A percentile compares a stretch with the other conserved stretches of the same genome.
These are phyloP conservation scores for Xylaria digitata DNA, from an alignment of 2,329 filamentous ascomycete species.

Conservation along the genomic window DNA sequence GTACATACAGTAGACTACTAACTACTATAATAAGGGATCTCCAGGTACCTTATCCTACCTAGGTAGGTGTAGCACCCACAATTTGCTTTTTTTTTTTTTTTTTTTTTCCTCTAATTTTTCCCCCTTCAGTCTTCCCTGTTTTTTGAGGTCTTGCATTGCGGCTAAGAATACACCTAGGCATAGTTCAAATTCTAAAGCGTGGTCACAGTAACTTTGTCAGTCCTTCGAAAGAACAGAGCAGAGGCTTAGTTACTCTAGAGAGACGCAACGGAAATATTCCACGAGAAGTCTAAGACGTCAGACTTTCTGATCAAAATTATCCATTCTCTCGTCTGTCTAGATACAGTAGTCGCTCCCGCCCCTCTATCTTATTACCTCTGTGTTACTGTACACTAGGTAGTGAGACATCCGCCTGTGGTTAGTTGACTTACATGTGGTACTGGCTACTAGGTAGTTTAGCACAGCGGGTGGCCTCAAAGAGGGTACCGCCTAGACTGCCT, in stretches of 20 bases:
- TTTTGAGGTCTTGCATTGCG: not conserved
- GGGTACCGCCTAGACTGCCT: constrained; percentile 6
- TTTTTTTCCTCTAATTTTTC: not conserved
- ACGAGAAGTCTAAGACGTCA: not conserved
- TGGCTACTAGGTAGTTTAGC: not conserved
- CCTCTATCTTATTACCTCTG: constrained; percentile 15
- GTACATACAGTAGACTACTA: not conserved
- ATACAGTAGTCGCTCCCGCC: not conserved
- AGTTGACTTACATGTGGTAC: constrained; percentile 4
- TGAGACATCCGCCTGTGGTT: constrained; percentile 20
- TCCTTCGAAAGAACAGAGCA: not conserved
- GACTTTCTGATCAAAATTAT: not conserved
- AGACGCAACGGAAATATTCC: not conserved
- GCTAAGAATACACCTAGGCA: not conserved
- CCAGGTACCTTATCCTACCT: constrained; percentile 10
- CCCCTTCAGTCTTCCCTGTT: not conserved
- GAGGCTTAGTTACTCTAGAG: not conserved
- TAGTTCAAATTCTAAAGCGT: not conserved
- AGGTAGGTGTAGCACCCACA: constrained; percentile 28
- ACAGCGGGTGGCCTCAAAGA: not conserved
- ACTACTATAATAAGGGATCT: not conserved
- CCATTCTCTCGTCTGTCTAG: not conserved
- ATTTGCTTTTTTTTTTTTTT: constrained; percentile 22
- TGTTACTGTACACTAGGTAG: not conserved
- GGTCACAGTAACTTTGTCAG: not conserved